Base-by-base conservation (phyloP, 2,329 filamentous ascomycete genomes). In the Pezizomycotina sp. region DNA sequence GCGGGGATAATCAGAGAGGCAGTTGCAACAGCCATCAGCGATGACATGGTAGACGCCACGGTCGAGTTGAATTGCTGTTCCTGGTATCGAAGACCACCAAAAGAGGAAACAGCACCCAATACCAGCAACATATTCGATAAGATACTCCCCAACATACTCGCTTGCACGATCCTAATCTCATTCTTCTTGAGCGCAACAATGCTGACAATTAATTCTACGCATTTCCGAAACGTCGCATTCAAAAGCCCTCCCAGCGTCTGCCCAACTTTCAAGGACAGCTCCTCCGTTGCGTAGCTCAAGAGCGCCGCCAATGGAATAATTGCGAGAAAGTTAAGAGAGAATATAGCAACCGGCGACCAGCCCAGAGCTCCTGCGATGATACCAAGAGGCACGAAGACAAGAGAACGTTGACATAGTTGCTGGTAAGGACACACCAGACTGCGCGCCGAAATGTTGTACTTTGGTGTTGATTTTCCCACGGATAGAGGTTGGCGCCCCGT, bases 161-260 rank as follows among this genome's bases (percentile, higher is more conserved):
- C 78, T 61, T 95, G 89, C n/a, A 95, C 86, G 47, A 95, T 84
- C 51, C 86, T 75, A 54, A 93, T 91, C 60, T 95, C 78, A 46
- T 74, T 72, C 50, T 89, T 73, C 48, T 65, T 71, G 28, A 98
- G 68, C 12, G 89, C 89, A 47, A 95, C 77, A 50, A 95, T 86
- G 56, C 81, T 92, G 56, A 77, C 77, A 60, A 81, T 82, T 47
- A 84, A 58, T 55, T 84, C 78, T 33, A 84, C 77, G 9, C 76
- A 77, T 57, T 82, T 83, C 50, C 77, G 77, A 56, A 81, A 82
- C 0, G 77, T 81, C 4, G 77, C 76, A 55, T 82, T 82, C 42
- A 79, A 63, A 44, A 80, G 57, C 12, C 78, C 78, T 38, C 78
- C 78, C 18, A 83, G 56, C 2, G 77, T 77, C 50, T 82, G 73